Conservation (phyloP, 2,329 filamentous ascomycete species). For the Trichoderma hamatum region DNA sequence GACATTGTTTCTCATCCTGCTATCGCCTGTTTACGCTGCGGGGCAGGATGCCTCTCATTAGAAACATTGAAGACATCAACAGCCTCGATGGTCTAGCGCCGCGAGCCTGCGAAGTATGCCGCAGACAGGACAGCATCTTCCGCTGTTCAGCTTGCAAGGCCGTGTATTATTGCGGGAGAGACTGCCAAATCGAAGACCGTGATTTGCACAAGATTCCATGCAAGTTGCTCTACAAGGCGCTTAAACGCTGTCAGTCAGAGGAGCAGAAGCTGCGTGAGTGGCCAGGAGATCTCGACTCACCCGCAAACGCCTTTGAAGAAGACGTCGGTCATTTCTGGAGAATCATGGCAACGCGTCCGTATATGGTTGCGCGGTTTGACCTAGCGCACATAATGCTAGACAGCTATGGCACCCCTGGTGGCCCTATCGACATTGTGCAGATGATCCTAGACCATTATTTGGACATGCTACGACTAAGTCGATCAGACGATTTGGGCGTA, state of each 20-base stretch:
- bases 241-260: slow-evolving; percentile 38
- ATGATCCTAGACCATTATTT: slow-evolving; percentile 44
- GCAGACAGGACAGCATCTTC: not conserved
- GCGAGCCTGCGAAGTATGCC: not conserved
- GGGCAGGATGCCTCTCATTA: not conserved
- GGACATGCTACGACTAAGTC: slow-evolving; percentile 50
- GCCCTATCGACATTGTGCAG: slow-evolving; percentile 36
- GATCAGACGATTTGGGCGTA: slow-evolving; percentile 49
- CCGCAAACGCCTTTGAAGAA: slow-evolving; percentile 44
- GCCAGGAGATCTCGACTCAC: slow-evolving; percentile 34
- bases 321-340: slow-evolving; percentile 48
- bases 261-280: slow-evolving; percentile 43
- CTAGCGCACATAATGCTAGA: slow-evolving; percentile 40
- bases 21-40: not conserved
- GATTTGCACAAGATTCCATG: slow-evolving; percentile 46
- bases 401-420: slow-evolving; percentile 36
- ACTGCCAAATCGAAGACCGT: slow-evolving; percentile 47
- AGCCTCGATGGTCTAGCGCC: not conserved
- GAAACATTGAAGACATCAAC: not conserved
- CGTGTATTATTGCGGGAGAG: slow-evolving; percentile 49
- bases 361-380: slow-evolving; percentile 44
- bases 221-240: slow-evolving; percentile 40
- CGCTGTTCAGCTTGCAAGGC: slow-evolving; percentile 49
- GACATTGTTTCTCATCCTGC: not conserved
- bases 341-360: slow-evolving; percentile 45